These are phyloP conservation scores for Apiospora aurea DNA, from an alignment of 2,329 filamentous ascomycete species.

Conservation along the genomic window DNA sequence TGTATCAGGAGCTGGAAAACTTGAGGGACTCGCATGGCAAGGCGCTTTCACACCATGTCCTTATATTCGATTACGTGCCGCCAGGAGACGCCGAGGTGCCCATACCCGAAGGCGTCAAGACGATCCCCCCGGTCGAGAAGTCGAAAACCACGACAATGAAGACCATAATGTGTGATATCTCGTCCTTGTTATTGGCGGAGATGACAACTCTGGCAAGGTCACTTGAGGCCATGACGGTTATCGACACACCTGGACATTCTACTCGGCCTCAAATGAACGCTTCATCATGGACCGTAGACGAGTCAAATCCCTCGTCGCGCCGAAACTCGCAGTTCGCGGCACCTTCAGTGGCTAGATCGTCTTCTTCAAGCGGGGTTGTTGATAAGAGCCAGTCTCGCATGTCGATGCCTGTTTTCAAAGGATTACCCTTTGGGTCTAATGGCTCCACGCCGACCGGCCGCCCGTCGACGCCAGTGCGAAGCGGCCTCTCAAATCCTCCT, in stretches of 20 bases:
- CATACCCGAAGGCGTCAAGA: constrained; percentile 71
- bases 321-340: constrained; percentile 64
- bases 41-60: constrained; percentile 77
- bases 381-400: constrained; percentile 74
- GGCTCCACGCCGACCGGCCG: constrained; percentile 53
- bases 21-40: constrained; percentile 77
- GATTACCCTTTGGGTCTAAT: constrained; percentile 51
- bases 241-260: constrained; percentile 76
- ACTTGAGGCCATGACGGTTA: constrained; percentile 74
- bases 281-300: constrained; percentile 49
- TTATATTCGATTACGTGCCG: constrained; percentile 78
- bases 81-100: constrained; percentile 56
- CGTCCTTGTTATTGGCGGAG: constrained; percentile 75
- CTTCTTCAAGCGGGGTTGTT: constrained; percentile 57
- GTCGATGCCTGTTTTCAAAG: constrained; percentile 76
- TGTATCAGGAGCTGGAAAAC: constrained; percentile 73
- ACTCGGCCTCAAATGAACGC: constrained; percentile 50
- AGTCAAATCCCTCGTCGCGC: constrained; percentile 50
- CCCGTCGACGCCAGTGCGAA: constrained; percentile 59
- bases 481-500: constrained; percentile 56
- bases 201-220: constrained; percentile 77
- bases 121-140: constrained; percentile 71
- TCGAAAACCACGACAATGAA: constrained; percentile 82
- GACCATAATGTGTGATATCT: constrained; percentile 81
- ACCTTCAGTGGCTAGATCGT: constrained; percentile 57